Conservation (phyloP, 129 eudicot genomes). For the Flaveria trinervia region DNA sequence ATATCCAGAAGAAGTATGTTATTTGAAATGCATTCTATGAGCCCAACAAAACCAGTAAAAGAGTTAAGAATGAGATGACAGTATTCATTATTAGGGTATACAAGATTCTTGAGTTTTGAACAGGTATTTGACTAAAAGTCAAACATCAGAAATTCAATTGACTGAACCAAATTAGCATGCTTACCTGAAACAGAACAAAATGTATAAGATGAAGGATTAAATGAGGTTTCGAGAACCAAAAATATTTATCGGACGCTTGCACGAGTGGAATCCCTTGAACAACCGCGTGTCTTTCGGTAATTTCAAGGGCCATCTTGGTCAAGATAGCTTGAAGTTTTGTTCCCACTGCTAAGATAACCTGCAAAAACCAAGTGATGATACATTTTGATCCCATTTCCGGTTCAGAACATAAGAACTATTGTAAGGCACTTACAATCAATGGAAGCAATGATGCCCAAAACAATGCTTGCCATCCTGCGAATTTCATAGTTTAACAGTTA, state of each 20-base stretch:
- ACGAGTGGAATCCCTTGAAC: constrained; percentile 95
- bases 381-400: background rate
- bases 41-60: constrained; percentile 20
- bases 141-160: background rate
- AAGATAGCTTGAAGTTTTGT: constrained; percentile 88
- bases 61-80: background rate
- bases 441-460: constrained; percentile 97
- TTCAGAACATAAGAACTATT: background rate
- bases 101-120: background rate
- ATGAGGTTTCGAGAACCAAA: constrained; percentile 84
- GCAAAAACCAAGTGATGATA: constrained; percentile 20
- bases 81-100: background rate
- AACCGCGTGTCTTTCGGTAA: constrained; percentile 74
- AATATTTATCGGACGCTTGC: constrained; percentile 75
- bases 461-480: constrained; percentile 77
- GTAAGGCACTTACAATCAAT: constrained; percentile 51
- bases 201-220: constrained; percentile 79
- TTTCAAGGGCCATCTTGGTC: constrained; percentile 82
- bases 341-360: constrained; percentile 85
- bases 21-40: constrained; percentile 96
- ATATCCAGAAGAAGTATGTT: constrained; percentile 85
- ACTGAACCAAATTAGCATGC: background rate
- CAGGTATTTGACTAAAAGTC: background rate
- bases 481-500: constrained; percentile 2
- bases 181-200: constrained; percentile 88